These are phyloP conservation scores for Nicotiana sylvestris DNA, from an alignment of 257 asterid species.

Conservation along the genomic window DNA sequence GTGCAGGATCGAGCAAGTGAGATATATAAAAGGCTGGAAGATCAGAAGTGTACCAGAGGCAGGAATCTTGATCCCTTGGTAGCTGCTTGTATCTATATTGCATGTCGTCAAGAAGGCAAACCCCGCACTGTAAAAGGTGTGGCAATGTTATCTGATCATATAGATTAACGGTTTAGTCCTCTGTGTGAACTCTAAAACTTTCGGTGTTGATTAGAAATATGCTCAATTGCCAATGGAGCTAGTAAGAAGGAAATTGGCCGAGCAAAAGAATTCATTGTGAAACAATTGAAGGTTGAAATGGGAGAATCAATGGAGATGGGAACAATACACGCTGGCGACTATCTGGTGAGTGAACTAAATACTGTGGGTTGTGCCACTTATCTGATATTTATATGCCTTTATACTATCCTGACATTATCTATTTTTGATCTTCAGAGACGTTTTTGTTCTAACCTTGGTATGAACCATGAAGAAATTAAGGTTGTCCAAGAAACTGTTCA, in stretches of 20 bases:
- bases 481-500: constrained; percentile 89
- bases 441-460: constrained; percentile 87
- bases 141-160: constrained; percentile 22
- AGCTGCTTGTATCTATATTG: constrained; percentile 88
- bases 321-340: constrained; percentile 88
- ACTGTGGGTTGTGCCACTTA: background rate
- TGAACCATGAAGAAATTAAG: constrained; percentile 77
- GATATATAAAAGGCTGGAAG: constrained; percentile 80
- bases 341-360: constrained; percentile 51
- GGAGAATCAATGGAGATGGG: constrained; percentile 90
- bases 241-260: constrained; percentile 90
- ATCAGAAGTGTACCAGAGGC: constrained; percentile 90
- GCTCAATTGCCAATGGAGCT: constrained; percentile 87
- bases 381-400: background rate
- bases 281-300: constrained; percentile 91
- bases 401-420: background rate
- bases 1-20: constrained; percentile 82
- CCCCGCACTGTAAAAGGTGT: constrained; percentile 95
- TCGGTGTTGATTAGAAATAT: constrained; percentile 66
- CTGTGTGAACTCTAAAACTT: constrained; percentile 39
- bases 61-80: constrained; percentile 83
- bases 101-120: constrained; percentile 87
- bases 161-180: constrained; percentile 21
- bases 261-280: constrained; percentile 85
- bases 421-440: constrained; percentile 51